Evolutionary conservation across 805 yeast species (phyloP), one percentile per base, ranked within the genome.

Genomic region (Candida manassasensis): DNA sequence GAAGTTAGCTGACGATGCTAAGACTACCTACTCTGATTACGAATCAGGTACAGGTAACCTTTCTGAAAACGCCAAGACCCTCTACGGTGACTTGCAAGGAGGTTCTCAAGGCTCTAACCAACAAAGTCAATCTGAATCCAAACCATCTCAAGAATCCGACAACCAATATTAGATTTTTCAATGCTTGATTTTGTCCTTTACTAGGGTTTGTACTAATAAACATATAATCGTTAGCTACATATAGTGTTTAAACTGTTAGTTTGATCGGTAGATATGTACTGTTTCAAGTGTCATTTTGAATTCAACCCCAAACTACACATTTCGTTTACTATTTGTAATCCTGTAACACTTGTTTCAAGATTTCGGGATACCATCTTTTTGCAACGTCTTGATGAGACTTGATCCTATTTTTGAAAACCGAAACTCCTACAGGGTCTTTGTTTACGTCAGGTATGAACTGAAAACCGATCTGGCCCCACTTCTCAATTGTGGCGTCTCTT

Each of bases 361-460:
- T 47, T 10, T 57, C 53, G 4, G 76, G 76, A 42, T 67, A 65
- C 69, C 69, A 65, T 37, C 50, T 53, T 19, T 51, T 52, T 8
- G 71, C 60, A 32, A 68, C 73, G 34, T 68, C 71, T 42, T 62
- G 64, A 44, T 70, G 74, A 1, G 68, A 53, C 39, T 64, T 60
- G 27, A 67, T 57, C 38, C 76, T 55, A 48, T 71, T 71, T 26
- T 65, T 50, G 45, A 71, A 71, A 6, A 69, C 72, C 25, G 69
- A 58, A 40, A 62, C 52, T 1, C 76, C 76, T 7, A 71, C 73
- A 0, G 76, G 76, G 27, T 64, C 51, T 43, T 57, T 52, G 8
- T 38, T 48, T 11, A 57, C 46, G 32, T 58, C 61, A 1, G 69
- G 73, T 6, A 44, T 48, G 40, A 57, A 67, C 44, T 64, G 73